Evolutionary conservation across 192 early-diverging fungal genomes (phyloP), one percentile per base, ranked within the genome.

Genomic region (Cladochytrium replicatum): DNA sequence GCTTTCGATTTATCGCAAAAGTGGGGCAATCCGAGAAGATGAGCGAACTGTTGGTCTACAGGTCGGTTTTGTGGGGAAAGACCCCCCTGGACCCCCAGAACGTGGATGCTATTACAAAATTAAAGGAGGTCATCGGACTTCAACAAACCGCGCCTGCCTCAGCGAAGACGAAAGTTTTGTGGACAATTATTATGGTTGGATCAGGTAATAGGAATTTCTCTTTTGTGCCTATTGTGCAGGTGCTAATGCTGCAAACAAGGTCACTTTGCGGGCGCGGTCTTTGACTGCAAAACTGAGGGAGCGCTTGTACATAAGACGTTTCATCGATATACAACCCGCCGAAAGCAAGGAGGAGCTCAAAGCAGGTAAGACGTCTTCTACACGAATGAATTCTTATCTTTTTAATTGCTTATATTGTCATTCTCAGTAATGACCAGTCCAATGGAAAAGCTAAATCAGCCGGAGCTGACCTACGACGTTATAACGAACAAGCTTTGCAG

Each of bases 301-400:
- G 55, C 82, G 22, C 32, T 88, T 2, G 80, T 68, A 0, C 90
- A 97, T 69, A 99, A 97, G 65, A 88, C 91, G 21, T 82, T 95
- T 49, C 91, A 93, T 58, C 75, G 95, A 29, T 99, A 99, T 65
- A 99, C 95, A 3, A 93, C 91, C 3, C 80, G 95, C 28, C 68
- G 85, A 46, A 95, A 97, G 54, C 95, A 99, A 61, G 95, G 95
- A 55, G 93, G 93, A 0, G 74, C 87, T 19, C 95, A 99, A 66
- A 78, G 80, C 26, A 71, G 64, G 17, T 63, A 27, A 13, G 43
- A 7, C 3, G 3, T 53, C 5, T 8, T 2, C 37, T 2, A 11
- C n/a, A 46, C 9, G 9, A 43, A 43, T 43, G 42, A 8, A 43
- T 43, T 48, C 15, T 8, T 47, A 43, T 15, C 9, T 15, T 29